Percentiles rank a stretch among this genome's conserved stretches.
Conservation (phyloP, 345 rosid genomes). For the Mallotus nudiflorus region DNA sequence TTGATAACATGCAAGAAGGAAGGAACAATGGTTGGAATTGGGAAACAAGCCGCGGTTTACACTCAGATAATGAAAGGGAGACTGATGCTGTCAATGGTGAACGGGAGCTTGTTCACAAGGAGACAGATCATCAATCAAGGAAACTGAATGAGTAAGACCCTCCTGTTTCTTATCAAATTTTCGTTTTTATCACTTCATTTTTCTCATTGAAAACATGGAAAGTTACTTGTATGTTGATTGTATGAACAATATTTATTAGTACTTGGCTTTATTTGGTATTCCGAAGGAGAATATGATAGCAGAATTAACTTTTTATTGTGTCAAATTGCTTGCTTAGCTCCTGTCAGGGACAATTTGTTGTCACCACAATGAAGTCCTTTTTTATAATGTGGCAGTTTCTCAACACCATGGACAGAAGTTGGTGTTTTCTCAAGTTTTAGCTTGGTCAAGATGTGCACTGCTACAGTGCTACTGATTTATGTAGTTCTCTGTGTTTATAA, state of each 20-base stretch:
- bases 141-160: constrained; percentile 54
- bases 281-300: not conserved
- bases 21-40: constrained; percentile 28
- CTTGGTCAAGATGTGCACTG: no score
- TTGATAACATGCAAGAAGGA: constrained; percentile 38
- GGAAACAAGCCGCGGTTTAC: constrained; percentile 36
- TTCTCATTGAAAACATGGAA: constrained; percentile 3
- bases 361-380: no score
- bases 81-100: constrained; percentile 34
- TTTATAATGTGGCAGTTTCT: no score
- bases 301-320: not conserved
- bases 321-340: not conserved
- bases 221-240: not conserved
- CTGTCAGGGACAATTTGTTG: no score
- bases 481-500: no score
- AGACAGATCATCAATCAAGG: constrained; percentile 40
- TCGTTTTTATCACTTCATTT: not conserved
- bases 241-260: not conserved
- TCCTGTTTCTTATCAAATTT: not conserved
- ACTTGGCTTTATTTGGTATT: not conserved
- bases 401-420: no score
- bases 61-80: constrained; percentile 40
- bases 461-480: no score
- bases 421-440: no score
- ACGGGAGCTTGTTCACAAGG: constrained; percentile 31